Evolutionary conservation across 1,284 basidiomycete genomes (phyloP).

Genomic region (Trametes versicolor): DNA sequence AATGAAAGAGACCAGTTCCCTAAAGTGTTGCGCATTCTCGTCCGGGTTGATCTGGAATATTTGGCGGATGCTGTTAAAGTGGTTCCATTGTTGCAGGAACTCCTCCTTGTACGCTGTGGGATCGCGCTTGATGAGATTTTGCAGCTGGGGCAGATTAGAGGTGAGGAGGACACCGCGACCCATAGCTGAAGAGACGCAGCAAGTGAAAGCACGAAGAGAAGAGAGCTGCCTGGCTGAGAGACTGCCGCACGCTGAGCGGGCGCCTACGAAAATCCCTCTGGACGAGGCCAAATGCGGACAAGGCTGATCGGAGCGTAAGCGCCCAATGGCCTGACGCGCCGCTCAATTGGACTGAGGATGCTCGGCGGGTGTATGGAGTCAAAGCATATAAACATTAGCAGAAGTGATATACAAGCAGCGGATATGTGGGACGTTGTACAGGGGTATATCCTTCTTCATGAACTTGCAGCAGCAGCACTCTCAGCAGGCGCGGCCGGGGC

Average conservation of each 20-base stretch:
- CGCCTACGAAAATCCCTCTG: constrained; percentile 24
- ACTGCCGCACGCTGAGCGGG: constrained; percentile 1
- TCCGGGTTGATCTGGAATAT: constrained; percentile 84
- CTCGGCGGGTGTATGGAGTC: background rate
- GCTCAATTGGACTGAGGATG: background rate
- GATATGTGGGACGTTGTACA: constrained; percentile 25
- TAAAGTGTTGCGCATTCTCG: constrained; percentile 85
- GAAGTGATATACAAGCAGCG: constrained; percentile 26
- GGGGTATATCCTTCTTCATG: constrained; percentile 34
- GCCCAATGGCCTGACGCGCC: background rate
- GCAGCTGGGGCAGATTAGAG: constrained; percentile 83
- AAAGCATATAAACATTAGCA: constrained; percentile 9
- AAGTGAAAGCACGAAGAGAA: background rate
- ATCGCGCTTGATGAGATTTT: constrained; percentile 97
- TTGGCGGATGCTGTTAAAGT: constrained; percentile 89
- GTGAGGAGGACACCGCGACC: constrained; percentile 72
- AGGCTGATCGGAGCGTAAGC: constrained; percentile 4
- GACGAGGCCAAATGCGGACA: constrained; percentile 17
- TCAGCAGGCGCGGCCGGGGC: constrained; percentile 15
- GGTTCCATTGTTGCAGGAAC: constrained; percentile 98
- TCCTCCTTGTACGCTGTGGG: constrained; percentile 94
- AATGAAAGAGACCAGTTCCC: constrained; percentile 89
- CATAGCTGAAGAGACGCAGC: constrained; percentile 46
- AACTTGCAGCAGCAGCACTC: constrained; percentile 24
- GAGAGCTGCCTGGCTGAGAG: background rate